These are phyloP conservation scores for Sinapis alba DNA, from an alignment of 441 rosid species.

Conservation along the genomic window DNA sequence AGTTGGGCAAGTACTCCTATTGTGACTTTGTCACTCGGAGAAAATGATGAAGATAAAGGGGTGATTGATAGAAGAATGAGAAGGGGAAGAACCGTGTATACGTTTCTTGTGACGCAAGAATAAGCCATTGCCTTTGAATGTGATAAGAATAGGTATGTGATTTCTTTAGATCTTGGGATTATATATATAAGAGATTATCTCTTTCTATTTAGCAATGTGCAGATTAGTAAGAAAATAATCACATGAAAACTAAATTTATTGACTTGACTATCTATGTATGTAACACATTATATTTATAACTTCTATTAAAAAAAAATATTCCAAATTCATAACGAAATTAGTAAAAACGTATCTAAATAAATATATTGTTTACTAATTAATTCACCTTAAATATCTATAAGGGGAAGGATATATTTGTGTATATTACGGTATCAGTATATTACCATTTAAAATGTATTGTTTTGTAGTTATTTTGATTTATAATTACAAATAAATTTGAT, in stretches of 20 bases:
- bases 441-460: not conserved
- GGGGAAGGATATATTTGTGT: not conserved
- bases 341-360: not conserved
- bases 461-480: not conserved
- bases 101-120: conserved; percentile 17
- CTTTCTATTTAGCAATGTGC: not conserved
- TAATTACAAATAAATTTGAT: not conserved
- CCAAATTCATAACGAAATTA: not conserved
- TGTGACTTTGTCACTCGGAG: conserved; percentile 29
- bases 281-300: not conserved
- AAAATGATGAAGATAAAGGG: conserved; percentile 24
- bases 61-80: conserved; percentile 14
- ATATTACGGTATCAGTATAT: not conserved
- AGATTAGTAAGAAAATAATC: not conserved
- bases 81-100: not conserved
- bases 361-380: not conserved
- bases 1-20: not conserved
- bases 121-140: conserved; percentile 1
- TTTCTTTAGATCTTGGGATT: not conserved
- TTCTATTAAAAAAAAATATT: not conserved
- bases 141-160: not conserved
- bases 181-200: not conserved
- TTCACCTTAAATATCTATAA: not conserved
- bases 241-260: not conserved
- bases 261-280: not conserved